Evolutionary conservation across 2,329 filamentous ascomycete species (phyloP), one percentile per base, ranked within the genome.

Genomic region (Madurella fahalii): DNA sequence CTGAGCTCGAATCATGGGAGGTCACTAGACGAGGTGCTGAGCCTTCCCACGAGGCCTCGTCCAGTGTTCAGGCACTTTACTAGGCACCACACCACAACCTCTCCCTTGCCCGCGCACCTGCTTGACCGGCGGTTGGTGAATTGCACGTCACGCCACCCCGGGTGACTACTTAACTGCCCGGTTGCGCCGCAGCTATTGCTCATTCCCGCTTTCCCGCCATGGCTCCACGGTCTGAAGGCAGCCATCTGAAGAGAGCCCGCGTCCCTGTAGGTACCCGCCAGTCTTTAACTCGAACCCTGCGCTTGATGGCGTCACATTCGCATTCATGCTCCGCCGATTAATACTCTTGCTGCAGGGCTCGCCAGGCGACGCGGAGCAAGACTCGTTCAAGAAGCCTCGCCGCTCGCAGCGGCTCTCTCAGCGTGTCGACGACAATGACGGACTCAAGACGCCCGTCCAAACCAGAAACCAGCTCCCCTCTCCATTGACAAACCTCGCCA

Each of bases 171-270:
- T 44, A 43, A 41, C 18, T 52, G n/a, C 34, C 20, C 18, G 20
- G 40, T 50, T 42, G 40, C 47, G 15, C 25, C 40, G 34, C 37
- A 47, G 44, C 7, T 40, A 32, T 37, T 47, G 40, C 39, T 39
- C 52, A 54, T 58, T 50, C 40, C 48, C 45, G 51, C 53, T 52
- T 45, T 20, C 78, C 84, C 56, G 54, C 54, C 57, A 65, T 65
- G 64, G 61, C 63, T 62, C 64, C 63, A 45, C 59, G 61, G 72
- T 74, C 77, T 62, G 87, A 94, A 73, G 89, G 89, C 77, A 91
- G 86, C 76, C 87, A 89, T 74, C 83, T 94, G 75, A 95, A 95
- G 78, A 85, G 90, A 68, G 82, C 77, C 64, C 82, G 86, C 71
- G 90, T 69, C 82, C 76, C 56, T 59, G 69, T 63, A 64, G 52